These are phyloP conservation scores for Prunus campanulata DNA, from an alignment of 306 rosid species.

Conservation along the genomic window DNA sequence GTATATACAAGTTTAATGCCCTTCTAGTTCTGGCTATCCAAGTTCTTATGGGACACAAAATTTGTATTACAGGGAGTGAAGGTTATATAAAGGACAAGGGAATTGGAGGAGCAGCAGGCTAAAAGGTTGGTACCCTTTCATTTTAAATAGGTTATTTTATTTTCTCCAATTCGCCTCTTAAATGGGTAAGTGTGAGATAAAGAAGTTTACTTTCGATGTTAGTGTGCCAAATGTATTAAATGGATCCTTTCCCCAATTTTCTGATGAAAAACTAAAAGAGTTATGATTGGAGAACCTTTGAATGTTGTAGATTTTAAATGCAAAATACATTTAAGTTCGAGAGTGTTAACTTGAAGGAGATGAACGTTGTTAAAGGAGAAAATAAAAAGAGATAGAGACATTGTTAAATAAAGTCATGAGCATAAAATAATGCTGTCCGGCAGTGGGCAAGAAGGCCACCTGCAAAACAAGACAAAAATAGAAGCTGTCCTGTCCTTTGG, in stretches of 20 bases:
- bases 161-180: background rate
- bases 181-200: background rate
- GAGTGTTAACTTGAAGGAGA: background rate
- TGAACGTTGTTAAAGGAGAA: background rate
- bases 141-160: background rate
- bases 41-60: conserved; percentile 14
- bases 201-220: background rate
- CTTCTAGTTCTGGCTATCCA: background rate
- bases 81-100: conserved; percentile 79
- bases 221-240: background rate
- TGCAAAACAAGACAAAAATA: background rate
- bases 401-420: background rate
- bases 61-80: conserved; percentile 67
- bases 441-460: background rate
- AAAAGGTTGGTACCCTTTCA: conserved; percentile 50
- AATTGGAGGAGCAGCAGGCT: conserved; percentile 90
- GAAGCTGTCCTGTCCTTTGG: background rate
- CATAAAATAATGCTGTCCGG: background rate
- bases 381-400: background rate
- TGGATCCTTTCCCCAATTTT: background rate
- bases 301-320: background rate
- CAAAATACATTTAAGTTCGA: background rate
- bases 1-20: background rate
- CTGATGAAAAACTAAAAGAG: background rate
- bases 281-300: background rate